A percentile compares a stretch with the other conserved stretches of the same genome.
Evolutionary conservation across 2,329 filamentous ascomycete genomes (phyloP).

Genomic region (Cordyceps farinosa): DNA sequence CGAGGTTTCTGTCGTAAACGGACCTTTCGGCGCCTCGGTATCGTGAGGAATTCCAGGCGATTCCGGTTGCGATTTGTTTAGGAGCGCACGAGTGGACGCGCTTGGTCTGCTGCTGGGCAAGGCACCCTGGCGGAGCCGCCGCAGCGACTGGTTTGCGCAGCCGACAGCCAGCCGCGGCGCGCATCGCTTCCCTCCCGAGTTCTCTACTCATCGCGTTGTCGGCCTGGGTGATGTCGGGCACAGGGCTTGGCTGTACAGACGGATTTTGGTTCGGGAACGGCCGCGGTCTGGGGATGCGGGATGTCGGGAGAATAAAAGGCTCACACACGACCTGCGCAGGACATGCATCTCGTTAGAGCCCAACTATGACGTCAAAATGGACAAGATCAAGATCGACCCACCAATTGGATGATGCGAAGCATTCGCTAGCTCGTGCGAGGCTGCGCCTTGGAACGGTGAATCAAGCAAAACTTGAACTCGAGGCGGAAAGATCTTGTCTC

Average conservation of each 20-base stretch:
- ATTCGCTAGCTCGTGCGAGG: not conserved
- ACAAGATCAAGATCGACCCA: slow-evolving; percentile 16
- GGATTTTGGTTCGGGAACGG: not conserved
- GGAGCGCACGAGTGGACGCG: slow-evolving; percentile 5
- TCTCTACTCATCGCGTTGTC: not conserved
- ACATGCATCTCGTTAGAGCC: not conserved
- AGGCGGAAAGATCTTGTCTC: no score
- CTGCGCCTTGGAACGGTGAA: not conserved
- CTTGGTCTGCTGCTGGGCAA: not conserved
- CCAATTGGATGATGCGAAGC: slow-evolving; percentile 3
- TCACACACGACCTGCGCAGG: not conserved
- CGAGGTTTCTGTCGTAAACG: slow-evolving; percentile 6
- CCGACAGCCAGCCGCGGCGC: not conserved
- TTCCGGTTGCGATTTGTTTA: not conserved
- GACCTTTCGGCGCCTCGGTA: slow-evolving; percentile 1
- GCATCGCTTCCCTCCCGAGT: slow-evolving; percentile 11
- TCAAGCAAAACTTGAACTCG: no score
- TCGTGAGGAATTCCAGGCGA: not conserved
- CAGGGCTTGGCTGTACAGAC: not conserved
- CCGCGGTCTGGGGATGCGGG: not conserved
- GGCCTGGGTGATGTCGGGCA: not conserved
- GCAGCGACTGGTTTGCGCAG: not conserved
- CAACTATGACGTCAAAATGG: slow-evolving; percentile 16
- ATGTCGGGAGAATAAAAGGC: slow-evolving; percentile 10
- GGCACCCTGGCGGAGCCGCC: not conserved